These are phyloP conservation scores for Zopfochytrium polystomum DNA, from an alignment of 371 early-diverging fungal species.

Conservation along the genomic window DNA sequence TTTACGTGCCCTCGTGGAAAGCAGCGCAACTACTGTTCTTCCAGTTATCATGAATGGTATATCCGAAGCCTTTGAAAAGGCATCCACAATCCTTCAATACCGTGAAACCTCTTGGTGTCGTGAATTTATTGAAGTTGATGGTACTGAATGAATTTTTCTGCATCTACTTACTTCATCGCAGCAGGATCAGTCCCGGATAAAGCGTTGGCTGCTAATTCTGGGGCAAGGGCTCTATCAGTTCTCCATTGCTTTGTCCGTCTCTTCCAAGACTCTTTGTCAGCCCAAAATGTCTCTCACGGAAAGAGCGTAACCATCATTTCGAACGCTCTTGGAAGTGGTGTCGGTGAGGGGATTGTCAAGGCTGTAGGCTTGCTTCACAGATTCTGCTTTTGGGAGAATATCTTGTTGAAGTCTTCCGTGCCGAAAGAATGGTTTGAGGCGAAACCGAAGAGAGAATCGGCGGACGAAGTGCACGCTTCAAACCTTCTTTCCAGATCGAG, in stretches of 20 bases:
- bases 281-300: conserved; percentile 63
- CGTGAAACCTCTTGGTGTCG: conserved; percentile 32
- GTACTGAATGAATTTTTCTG: conserved; percentile 4
- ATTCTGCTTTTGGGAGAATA: conserved; percentile 65
- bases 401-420: conserved; percentile 58
- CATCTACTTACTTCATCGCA: conserved; percentile 29
- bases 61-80: conserved; percentile 44
- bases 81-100: conserved; percentile 37
- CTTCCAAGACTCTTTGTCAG: conserved; percentile 71
- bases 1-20: conserved; percentile 68
- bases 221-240: conserved; percentile 58
- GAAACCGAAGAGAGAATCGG: conserved; percentile 20
- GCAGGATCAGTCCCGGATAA: conserved; percentile 42
- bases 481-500: not conserved
- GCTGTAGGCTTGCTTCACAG: conserved; percentile 66
- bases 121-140: conserved; percentile 54
- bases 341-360: conserved; percentile 53
- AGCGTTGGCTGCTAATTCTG: conserved; percentile 50
- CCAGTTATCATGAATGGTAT: conserved; percentile 47
- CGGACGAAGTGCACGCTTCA: conserved; percentile 13
- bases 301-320: conserved; percentile 61
- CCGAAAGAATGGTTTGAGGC: conserved; percentile 66
- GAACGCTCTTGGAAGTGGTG: conserved; percentile 55
- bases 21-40: conserved; percentile 55
- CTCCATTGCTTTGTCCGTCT: conserved; percentile 65